Conservation (phyloP, 768 basidiomycete genomes). For the Boletus bicolor region DNA sequence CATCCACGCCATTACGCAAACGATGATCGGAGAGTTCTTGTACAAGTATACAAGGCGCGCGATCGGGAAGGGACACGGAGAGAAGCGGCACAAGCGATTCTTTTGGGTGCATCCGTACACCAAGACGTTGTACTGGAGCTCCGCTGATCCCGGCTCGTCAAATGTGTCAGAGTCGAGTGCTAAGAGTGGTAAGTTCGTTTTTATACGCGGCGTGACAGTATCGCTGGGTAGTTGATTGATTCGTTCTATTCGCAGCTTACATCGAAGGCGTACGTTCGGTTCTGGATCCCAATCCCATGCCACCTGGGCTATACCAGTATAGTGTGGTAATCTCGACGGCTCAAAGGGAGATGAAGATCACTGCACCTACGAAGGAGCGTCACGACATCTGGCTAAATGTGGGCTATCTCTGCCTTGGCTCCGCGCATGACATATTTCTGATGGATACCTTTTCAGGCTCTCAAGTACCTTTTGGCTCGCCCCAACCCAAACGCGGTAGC, state of each 20-base stretch:
- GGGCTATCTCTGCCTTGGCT: slow-evolving; percentile 28
- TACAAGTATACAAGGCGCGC: slow-evolving; percentile 93
- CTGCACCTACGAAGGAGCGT: slow-evolving; percentile 91
- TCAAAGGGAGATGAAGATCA: slow-evolving; percentile 96
- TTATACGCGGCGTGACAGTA: slow-evolving; percentile 6
- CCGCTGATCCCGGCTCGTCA: slow-evolving; percentile 86
- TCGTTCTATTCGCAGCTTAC: slow-evolving; percentile 55
- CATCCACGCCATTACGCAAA: slow-evolving; percentile 98
- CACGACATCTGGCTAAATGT: slow-evolving; percentile 98
- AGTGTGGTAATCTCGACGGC: slow-evolving; percentile 91
- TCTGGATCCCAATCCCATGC: slow-evolving; percentile 95
- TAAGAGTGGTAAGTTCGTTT: slow-evolving; percentile 80
- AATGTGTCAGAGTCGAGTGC: slow-evolving; percentile 89
- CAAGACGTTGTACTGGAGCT: slow-evolving; percentile 96
- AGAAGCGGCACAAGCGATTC: slow-evolving; percentile 89
- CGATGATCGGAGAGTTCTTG: slow-evolving; percentile 99
- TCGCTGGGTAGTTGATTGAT: slow-evolving; percentile 3
- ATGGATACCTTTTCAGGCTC: slow-evolving; percentile 52
- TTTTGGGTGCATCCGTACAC: slow-evolving; percentile 99
- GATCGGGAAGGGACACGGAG: slow-evolving; percentile 88
- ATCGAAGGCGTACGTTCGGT: slow-evolving; percentile 90
- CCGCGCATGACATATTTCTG: slow-evolving; percentile 7
- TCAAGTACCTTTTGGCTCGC: slow-evolving; percentile 85
- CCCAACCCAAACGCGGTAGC: slow-evolving; percentile 40
- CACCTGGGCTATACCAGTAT: slow-evolving; percentile 88